Conservation (phyloP, 805 yeast genomes). For the Henningerozyma blattae region DNA sequence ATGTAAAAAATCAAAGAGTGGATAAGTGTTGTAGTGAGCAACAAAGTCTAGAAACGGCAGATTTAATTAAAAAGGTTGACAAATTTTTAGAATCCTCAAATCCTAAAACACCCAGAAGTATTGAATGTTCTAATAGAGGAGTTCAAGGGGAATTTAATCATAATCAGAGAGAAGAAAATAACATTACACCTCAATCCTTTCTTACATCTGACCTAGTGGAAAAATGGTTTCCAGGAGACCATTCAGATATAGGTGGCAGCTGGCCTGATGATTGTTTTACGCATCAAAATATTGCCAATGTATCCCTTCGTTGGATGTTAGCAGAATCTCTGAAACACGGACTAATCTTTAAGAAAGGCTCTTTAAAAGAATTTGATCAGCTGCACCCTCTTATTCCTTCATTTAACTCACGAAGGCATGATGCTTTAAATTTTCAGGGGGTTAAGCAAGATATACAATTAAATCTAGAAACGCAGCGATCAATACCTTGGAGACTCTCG, state of each 20-base stretch:
- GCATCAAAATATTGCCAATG: conserved; percentile 29
- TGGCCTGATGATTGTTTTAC: conserved; percentile 39
- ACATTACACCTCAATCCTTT: background rate
- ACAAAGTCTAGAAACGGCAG: background rate
- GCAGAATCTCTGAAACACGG: conserved; percentile 42
- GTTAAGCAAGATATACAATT: background rate
- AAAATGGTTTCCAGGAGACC: conserved; percentile 60
- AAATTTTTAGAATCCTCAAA: conserved; percentile 1
- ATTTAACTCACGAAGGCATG: background rate
- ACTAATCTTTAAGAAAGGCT: conserved; percentile 31
- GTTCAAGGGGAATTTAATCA: conserved; percentile 5
- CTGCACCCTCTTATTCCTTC: conserved; percentile 25
- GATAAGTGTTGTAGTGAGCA: background rate
- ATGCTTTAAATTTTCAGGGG: background rate
- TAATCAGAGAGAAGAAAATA: background rate
- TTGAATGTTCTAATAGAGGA: conserved; percentile 1
- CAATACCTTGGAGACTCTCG: background rate
- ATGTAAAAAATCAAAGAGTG: too few species aligned
- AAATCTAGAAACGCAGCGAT: background rate
- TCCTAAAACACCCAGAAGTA: conserved; percentile 1
- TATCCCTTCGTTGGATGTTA: conserved; percentile 52
- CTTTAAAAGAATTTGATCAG: conserved; percentile 30
- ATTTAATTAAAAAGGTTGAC: conserved; percentile 1
- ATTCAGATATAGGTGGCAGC: conserved; percentile 61
- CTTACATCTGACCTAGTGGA: conserved; percentile 28